phyloP scores from a whole-genome alignment of 257 asterid genomes.

The Nicotiana benthamiana region DNA sequence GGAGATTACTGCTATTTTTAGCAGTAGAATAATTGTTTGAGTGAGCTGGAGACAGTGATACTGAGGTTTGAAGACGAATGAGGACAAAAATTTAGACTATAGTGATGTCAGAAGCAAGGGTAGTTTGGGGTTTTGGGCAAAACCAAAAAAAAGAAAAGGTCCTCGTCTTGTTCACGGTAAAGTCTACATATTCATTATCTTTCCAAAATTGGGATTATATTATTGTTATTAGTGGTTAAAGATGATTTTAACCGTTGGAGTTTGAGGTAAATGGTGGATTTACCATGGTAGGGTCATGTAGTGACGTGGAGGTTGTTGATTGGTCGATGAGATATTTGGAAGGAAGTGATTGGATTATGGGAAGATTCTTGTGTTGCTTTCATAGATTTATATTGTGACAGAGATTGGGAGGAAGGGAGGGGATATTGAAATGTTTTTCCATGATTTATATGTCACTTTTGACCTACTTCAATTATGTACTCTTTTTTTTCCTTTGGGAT shows the following conservation, averaged over 20 bases:
- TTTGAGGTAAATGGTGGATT: background rate
- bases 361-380: conserved; percentile 21
- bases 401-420: too few species aligned
- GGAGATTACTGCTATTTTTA: conserved; percentile 17
- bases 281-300: background rate
- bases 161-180: too few species aligned
- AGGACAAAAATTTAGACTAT: conserved; percentile 19
- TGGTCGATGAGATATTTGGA: conserved; percentile 9
- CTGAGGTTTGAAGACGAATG: conserved; percentile 11
- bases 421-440: too few species aligned
- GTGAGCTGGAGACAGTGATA: conserved; percentile 29
- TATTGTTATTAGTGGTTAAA: background rate
- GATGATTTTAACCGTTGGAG: background rate
- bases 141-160: background rate
- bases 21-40: conserved; percentile 9
- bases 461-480: conserved; percentile 1
- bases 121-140: background rate
- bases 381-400: conserved; percentile 6
- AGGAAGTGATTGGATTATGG: conserved; percentile 15
- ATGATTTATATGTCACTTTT: conserved; percentile 6
- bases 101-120: conserved; percentile 22
- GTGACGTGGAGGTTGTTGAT: conserved; percentile 8
- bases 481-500: background rate
- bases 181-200: too few species aligned
- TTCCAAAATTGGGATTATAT: too few species aligned